Conservation (phyloP, 2,329 filamentous ascomycete genomes). For the Zymoseptoria passerinii region DNA sequence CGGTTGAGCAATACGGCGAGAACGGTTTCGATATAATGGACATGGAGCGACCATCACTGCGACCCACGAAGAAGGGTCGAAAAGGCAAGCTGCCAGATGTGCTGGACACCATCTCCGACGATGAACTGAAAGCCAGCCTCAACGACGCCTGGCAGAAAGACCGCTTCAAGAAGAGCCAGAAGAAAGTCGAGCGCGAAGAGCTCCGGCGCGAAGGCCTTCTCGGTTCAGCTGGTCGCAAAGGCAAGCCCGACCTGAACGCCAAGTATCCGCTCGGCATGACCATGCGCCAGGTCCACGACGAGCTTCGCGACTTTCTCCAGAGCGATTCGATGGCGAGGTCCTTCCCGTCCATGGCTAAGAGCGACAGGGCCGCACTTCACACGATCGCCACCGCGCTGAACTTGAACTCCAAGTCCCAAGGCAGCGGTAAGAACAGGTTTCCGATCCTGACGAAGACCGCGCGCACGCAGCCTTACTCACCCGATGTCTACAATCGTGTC, state of each 20-base stretch:
- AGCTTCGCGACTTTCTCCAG: constrained; percentile 64
- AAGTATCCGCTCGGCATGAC: constrained; percentile 69
- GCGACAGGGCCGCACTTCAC: constrained; percentile 69
- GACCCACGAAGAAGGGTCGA: constrained; percentile 55
- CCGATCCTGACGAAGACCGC: constrained; percentile 69
- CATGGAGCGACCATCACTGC: constrained; percentile 61
- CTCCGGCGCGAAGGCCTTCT: constrained; percentile 38
- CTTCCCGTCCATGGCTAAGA: constrained; percentile 77
- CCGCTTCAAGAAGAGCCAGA: constrained; percentile 38
- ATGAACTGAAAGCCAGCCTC: constrained; percentile 35
- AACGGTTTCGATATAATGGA: constrained; percentile 81
- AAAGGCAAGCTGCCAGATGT: constrained; percentile 36
- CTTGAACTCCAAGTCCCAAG: constrained; percentile 76
- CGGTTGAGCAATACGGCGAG: constrained; percentile 55
- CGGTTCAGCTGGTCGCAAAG: constrained; percentile 26
- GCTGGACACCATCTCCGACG: constrained; percentile 35
- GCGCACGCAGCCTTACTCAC: constrained; percentile 53
- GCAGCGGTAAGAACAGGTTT: constrained; percentile 63
- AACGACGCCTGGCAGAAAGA: constrained; percentile 37
- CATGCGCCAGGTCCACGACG: constrained; percentile 60
- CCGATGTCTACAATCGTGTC: constrained; percentile 44
- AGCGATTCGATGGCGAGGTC: constrained; percentile 57
- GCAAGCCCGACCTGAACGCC: constrained; percentile 46
- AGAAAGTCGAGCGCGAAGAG: constrained; percentile 42
- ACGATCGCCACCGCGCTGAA: constrained; percentile 66